Conservation (phyloP, 805 yeast genomes). For the Cyberlindnera euphorbiae region DNA sequence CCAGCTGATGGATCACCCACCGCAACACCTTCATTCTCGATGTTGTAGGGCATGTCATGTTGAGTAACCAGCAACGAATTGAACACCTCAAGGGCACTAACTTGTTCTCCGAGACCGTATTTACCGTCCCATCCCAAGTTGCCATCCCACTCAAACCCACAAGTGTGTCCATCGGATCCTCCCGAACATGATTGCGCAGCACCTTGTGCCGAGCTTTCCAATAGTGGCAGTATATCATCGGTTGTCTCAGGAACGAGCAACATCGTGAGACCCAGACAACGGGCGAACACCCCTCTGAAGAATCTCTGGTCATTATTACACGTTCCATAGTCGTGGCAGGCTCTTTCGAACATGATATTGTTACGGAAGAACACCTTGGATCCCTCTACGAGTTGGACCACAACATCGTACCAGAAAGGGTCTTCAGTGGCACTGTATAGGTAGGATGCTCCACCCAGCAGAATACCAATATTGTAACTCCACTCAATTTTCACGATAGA, state of each 20-base stretch:
- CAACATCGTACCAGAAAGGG: slow-evolving; percentile 45
- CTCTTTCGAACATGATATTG: slow-evolving; percentile 53
- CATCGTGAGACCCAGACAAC: slow-evolving; percentile 57
- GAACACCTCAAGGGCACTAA: slow-evolving; percentile 63
- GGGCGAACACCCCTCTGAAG: slow-evolving; percentile 64
- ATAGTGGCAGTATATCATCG: slow-evolving; percentile 36
- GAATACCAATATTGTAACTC: slow-evolving; percentile 68
- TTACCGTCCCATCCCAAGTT: slow-evolving; percentile 53
- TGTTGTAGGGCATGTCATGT: slow-evolving; percentile 47
- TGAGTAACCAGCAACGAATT: slow-evolving; percentile 40
- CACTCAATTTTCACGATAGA: slow-evolving; percentile 46
- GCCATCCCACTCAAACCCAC: slow-evolving; percentile 64
- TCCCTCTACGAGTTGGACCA: slow-evolving; percentile 39
- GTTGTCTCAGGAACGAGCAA: slow-evolving; percentile 46
- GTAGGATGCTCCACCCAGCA: slow-evolving; percentile 66
- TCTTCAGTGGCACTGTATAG: slow-evolving; percentile 57
- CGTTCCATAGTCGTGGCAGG: slow-evolving; percentile 45
- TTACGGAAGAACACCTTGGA: slow-evolving; percentile 43
- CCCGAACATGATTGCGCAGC: slow-evolving; percentile 73
- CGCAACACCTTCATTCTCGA: slow-evolving; percentile 46
- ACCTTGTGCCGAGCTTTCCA: slow-evolving; percentile 52
- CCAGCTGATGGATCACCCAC: slow-evolving; percentile 51
- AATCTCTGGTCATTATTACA: slow-evolving; percentile 78
- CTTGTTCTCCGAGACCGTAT: slow-evolving; percentile 76
- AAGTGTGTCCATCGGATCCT: slow-evolving; percentile 69